These are phyloP conservation scores for Arthrobotrys musiformis DNA, from an alignment of 2,329 filamentous ascomycete species.

Conservation along the genomic window DNA sequence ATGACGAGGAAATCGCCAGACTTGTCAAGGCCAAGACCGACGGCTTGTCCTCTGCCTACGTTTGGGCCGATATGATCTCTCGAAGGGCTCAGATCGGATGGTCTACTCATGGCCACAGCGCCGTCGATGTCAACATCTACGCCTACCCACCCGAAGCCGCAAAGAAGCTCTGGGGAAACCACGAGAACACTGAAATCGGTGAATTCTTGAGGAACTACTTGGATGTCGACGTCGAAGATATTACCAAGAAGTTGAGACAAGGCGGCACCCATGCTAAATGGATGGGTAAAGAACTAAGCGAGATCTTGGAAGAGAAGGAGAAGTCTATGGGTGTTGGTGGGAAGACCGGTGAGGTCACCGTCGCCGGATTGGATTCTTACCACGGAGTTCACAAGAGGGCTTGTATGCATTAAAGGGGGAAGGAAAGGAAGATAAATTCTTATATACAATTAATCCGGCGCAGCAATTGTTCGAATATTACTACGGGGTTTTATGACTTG, in stretches of 20 bases:
- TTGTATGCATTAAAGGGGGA: slow-evolving; percentile 40
- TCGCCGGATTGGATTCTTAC: slow-evolving; percentile 42
- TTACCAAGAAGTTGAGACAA: slow-evolving; percentile 79
- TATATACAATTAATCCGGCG: background rate
- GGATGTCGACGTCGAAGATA: slow-evolving; percentile 77
- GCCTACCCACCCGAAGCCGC: slow-evolving; percentile 75
- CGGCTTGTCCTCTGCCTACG: slow-evolving; percentile 68
- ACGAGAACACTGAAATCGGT: slow-evolving; percentile 94
- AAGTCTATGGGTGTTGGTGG: slow-evolving; percentile 54
- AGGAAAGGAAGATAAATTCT: background rate
- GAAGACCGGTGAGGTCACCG: slow-evolving; percentile 34
- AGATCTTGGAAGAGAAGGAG: slow-evolving; percentile 34
- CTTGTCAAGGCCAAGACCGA: slow-evolving; percentile 71
- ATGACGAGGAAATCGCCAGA: slow-evolving; percentile 74
- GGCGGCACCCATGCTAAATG: slow-evolving; percentile 62
- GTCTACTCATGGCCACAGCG: slow-evolving; percentile 92
- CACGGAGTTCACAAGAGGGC: slow-evolving; percentile 54
- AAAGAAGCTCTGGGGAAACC: slow-evolving; percentile 78
- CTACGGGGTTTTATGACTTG: slow-evolving; percentile 15
- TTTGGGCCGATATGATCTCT: slow-evolving; percentile 86
- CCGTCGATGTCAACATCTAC: slow-evolving; percentile 97
- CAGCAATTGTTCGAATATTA: slow-evolving; percentile 29
- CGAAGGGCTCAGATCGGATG: slow-evolving; percentile 89
- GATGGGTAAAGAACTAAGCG: slow-evolving; percentile 40
- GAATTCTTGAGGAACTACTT: slow-evolving; percentile 83